These are phyloP conservation scores for Dothidotthia symphoricarpi DNA, from an alignment of 2,329 filamentous ascomycete genomes.

Conservation along the genomic window DNA sequence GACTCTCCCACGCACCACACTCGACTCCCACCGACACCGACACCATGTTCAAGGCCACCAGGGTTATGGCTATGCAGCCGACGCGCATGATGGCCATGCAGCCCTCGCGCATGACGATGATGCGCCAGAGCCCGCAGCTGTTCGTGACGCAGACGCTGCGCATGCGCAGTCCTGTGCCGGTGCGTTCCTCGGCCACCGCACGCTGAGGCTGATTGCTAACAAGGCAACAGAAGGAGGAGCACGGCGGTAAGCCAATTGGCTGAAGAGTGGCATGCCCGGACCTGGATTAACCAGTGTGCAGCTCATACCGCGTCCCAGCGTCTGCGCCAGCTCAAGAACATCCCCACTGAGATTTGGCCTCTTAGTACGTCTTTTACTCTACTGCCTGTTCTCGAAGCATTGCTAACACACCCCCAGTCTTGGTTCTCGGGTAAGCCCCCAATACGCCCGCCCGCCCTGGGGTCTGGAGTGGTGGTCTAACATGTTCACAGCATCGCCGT, in stretches of 20 bases:
- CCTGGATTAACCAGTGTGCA: constrained; percentile 45
- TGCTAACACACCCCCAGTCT: constrained; percentile 53
- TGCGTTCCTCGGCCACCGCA: constrained; percentile 49
- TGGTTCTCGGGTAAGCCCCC: constrained; percentile 75
- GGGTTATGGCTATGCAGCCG: constrained; percentile 42
- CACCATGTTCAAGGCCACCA: constrained; percentile 40
- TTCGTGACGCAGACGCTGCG: constrained; percentile 50
- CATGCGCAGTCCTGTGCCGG: constrained; percentile 63
- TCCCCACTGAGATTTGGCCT: constrained; percentile 91
- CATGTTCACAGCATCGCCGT: constrained; percentile 59
- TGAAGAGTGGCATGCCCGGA: constrained; percentile 5
- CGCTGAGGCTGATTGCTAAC: constrained; percentile 41
- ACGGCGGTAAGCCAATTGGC: constrained; percentile 55
- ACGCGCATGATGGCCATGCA: constrained; percentile 44
- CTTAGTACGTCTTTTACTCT: constrained; percentile 66
- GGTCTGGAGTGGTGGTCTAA: constrained; percentile 25
- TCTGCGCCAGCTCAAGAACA: constrained; percentile 81
- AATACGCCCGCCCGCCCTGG: constrained; percentile 5
- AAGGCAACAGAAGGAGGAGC: constrained; percentile 58
- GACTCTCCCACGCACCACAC: constrained; percentile 15
- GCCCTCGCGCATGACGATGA: constrained; percentile 41
- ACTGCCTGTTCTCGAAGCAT: constrained; percentile 1
- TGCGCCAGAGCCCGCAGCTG: constrained; percentile 38
- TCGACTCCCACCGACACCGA: constrained; percentile 24
- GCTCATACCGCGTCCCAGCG: constrained; percentile 97